Base-by-base conservation (phyloP, 2,329 filamentous ascomycete species). In the Ascochyta fabae region DNA sequence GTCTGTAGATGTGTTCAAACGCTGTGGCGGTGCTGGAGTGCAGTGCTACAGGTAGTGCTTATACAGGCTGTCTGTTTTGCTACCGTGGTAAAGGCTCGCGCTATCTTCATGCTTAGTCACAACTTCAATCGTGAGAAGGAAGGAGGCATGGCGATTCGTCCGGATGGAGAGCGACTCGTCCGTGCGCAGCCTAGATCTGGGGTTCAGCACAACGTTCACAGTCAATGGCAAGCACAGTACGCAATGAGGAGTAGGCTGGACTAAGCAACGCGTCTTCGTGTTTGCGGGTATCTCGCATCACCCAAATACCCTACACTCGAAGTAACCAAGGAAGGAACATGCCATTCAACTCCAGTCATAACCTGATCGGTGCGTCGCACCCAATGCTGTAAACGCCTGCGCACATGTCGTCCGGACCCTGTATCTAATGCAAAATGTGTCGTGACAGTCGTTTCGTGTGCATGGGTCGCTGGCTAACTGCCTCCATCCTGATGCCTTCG, bases 371-470 rank as follows among this genome's bases (percentile, higher is more conserved):
- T 44, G 45, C 39, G 44, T 44, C 27, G 33, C 34, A 16, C 24
- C 42, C 36, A 39, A 56, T 56, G 53, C 53, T 51, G 26, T 39
- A 48, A 56, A 56, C 53, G 53, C 53, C 53, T 35, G 47, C 34
- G 23, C 24, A 22, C n/a, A 43, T 44, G 8, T 38, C 16, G 34
- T 46, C 34, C 53, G 38, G 42, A 35, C 22, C n/a, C 47, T 26
- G 19, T 51, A 40, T 56, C 47, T 51, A 51, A 56, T 51, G 53
- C 53, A 56, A 51, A 56, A 54, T 54, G 22, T 51, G 38, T 56
- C 53, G 40, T 56, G 47, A 51, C 42, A 46, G 47, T 56, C 53
- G 19, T 56, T 34, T 19, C 33, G 23, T 39, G 36, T 43, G 47
- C 15, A 5, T 35, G 10, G 27, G 16, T 5, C 10, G 45, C 42